phyloP scores from a whole-genome alignment of 306 rosid genomes.

The Lablab purpureus region DNA sequence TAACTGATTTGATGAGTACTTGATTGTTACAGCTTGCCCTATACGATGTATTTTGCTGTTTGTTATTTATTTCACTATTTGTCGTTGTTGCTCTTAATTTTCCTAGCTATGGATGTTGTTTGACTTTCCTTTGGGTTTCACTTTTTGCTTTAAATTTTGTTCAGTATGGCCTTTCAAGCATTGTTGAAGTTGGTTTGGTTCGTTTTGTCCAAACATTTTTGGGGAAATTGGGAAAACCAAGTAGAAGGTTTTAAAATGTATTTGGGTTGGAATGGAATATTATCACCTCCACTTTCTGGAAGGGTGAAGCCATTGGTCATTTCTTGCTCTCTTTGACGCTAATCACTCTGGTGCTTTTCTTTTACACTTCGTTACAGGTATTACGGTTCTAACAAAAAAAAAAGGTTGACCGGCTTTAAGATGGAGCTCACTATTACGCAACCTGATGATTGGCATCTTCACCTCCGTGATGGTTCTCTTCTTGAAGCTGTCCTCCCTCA shows the following conservation, averaged over 20 bases:
- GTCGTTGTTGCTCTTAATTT: background rate
- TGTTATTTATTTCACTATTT: background rate
- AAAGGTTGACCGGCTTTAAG: conserved; percentile 51
- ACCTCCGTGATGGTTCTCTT: conserved; percentile 85
- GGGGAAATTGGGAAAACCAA: no score
- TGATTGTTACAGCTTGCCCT: background rate
- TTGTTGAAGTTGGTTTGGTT: no score
- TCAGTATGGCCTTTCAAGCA: no score
- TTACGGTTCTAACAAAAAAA: conserved; percentile 35
- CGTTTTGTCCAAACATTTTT: no score
- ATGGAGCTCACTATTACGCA: conserved; percentile 84
- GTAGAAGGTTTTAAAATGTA: no score
- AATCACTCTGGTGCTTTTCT: conserved; percentile 14
- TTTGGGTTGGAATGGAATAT: no score
- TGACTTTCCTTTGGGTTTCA: background rate
- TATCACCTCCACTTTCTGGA: background rate
- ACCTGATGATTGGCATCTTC: conserved; percentile 97
- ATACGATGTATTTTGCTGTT: background rate
- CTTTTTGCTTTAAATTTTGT: background rate
- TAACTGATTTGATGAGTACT: background rate
- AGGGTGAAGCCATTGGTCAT: no score
- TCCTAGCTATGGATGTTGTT: background rate
- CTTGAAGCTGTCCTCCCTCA: conserved; percentile 77
- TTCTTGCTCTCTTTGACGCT: background rate
- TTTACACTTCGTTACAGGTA: conserved; percentile 42